Percentiles rank a stretch among this genome's conserved stretches.
These are phyloP conservation scores for Deakozyma indianensis DNA, from an alignment of 805 yeast species.

Conservation along the genomic window DNA sequence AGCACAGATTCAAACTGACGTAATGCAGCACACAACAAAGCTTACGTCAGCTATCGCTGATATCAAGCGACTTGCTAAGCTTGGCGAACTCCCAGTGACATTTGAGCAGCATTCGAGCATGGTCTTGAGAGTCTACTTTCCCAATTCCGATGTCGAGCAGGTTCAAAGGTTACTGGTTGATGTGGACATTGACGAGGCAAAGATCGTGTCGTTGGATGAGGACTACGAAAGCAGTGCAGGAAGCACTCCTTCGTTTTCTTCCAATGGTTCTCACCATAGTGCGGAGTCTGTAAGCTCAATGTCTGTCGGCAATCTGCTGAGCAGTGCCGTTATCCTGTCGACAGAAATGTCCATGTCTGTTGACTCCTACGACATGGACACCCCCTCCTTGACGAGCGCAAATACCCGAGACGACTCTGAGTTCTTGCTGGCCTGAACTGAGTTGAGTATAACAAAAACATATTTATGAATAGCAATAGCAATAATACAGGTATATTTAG, in stretches of 20 bases:
- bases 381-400: not conserved
- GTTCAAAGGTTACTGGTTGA: constrained; percentile 45
- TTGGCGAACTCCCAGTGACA: constrained; percentile 55
- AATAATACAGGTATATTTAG: too few relatives aligned
- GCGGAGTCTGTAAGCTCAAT: not conserved
- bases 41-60: constrained; percentile 29
- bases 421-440: not conserved
- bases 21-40: constrained; percentile 15
- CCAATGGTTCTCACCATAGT: not conserved
- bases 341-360: not conserved
- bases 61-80: constrained; percentile 32
- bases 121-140: constrained; percentile 46
- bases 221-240: not conserved
- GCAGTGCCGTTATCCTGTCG: not conserved
- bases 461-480: too few relatives aligned
- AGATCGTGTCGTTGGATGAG: constrained; percentile 20
- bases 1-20: constrained; percentile 22
- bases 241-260: not conserved
- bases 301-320: not conserved
- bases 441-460: too few relatives aligned
- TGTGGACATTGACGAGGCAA: constrained; percentile 43
- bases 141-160: constrained; percentile 48
- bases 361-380: not conserved
- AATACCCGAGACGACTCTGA: not conserved
- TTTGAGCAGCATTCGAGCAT: constrained; percentile 24